Base-by-base conservation (phyloP, 768 basidiomycete genomes). In the Lactarius psammicola region DNA sequence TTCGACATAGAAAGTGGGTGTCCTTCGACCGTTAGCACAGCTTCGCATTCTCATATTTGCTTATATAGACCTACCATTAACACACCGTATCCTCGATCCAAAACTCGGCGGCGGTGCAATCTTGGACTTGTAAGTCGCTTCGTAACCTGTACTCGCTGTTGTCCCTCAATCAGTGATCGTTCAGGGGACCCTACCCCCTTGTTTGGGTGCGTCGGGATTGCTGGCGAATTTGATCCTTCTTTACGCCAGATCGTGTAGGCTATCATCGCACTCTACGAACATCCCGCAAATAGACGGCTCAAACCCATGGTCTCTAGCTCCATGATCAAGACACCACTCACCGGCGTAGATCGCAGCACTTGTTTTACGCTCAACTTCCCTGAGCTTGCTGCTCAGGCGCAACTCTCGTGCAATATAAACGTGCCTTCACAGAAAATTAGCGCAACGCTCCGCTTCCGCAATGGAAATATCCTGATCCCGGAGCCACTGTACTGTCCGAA, bases 41-140 rank as follows among this genome's bases (percentile, higher is more conserved):
- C 40, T 31, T 26, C 2, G 30, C 18, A 31, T 26, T 58, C 31
- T 56, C 31, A 49, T 42, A 28, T 18, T 65, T 3, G 34, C 8
- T 15, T 15, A 9, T 55, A 10, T 49, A 91, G 90, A 87, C 69
- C 76, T 87, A 51, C 86, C 89, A 0, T 78, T 76, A 64, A 88
- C 85, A 0, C 86, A 92, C 76, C 79, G 94, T 60, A 90, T 95
- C 67, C 75, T 95, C 65, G 85, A 94, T 71, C 92, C 94, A 3
- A 74, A 75, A 23, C 81, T 96, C 4, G 94, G 90, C 30, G 93
- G 94, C 11, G 93, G 93, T 0, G 91, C 87, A 15, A 73, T 96
- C 34, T 82, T 96, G 26, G 94, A 95, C 74, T 81, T 95, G 89
- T 92, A 69, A 75, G 88, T 76, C 38, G 54, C 11, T 46, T 33